A percentile compares a stretch with the other conserved stretches of the same genome.
Conservation (phyloP, 75 land plant genomes). For the Pinus taeda region DNA sequence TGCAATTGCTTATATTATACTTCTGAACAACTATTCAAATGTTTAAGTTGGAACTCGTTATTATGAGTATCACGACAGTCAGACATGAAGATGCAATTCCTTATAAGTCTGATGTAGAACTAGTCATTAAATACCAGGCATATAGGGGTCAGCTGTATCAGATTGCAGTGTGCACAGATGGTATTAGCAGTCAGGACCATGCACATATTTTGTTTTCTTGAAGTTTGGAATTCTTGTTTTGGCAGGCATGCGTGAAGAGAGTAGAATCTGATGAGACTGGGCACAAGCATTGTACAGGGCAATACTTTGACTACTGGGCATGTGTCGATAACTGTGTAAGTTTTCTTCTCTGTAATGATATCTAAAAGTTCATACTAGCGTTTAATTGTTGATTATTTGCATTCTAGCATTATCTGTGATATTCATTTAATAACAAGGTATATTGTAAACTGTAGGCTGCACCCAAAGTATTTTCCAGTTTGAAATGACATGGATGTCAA, state of each 20-base stretch:
- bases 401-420: neutral
- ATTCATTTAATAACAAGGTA: neutral
- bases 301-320: conserved; percentile 52
- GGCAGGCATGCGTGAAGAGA: conserved; percentile 44
- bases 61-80: neutral
- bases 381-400: neutral
- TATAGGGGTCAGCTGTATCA: neutral
- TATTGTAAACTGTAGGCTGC: conserved; percentile 1
- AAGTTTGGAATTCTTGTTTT: neutral
- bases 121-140: neutral
- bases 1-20: too few species aligned
- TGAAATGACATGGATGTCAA: neutral
- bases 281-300: conserved; percentile 56
- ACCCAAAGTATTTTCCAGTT: neutral
- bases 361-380: neutral
- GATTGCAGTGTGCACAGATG: neutral
- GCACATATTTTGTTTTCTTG: neutral
- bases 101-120: neutral
- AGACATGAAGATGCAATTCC: neutral
- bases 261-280: conserved; percentile 40
- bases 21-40: too few species aligned
- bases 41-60: neutral
- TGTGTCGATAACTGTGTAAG: conserved; percentile 62
- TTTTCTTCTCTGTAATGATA: neutral
- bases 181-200: neutral